Conservation (phyloP, 169 alveolate species). For the Plasmodium coatneyi region DNA sequence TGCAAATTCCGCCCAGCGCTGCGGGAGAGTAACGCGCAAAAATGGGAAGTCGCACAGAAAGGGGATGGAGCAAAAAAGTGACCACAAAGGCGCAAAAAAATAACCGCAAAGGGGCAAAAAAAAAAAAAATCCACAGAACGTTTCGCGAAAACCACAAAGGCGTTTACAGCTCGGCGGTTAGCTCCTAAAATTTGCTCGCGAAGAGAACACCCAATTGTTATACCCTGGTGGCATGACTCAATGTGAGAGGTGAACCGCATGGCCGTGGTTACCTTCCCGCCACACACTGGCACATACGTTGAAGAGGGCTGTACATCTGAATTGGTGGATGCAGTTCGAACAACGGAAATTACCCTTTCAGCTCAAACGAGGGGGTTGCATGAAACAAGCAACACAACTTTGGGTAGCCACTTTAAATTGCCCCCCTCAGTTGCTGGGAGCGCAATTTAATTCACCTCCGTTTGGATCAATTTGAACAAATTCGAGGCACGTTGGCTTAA, state of each 20-base stretch:
- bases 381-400: not conserved
- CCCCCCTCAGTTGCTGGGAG: not conserved
- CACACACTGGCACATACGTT: not conserved
- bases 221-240: not conserved
- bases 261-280: not conserved
- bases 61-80: not conserved
- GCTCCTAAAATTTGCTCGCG: not conserved
- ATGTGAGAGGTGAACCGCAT: not conserved
- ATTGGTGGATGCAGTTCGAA: not conserved
- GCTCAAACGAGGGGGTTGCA: not conserved
- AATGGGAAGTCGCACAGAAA: not conserved
- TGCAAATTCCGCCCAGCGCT: not conserved
- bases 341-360: not conserved
- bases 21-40: not conserved
- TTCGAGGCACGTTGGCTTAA: not conserved
- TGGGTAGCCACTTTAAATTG: not conserved
- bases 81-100: not conserved
- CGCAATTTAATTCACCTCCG: not conserved
- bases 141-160: not conserved
- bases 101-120: not conserved
- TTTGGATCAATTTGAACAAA: not conserved
- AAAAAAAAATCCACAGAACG: not conserved
- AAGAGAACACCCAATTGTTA: not conserved
- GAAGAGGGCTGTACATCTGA: not conserved
- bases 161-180: not conserved